phyloP scores from a whole-genome alignment of 495 filamentous ascomycete species.

The Penicillium chermesinum region DNA sequence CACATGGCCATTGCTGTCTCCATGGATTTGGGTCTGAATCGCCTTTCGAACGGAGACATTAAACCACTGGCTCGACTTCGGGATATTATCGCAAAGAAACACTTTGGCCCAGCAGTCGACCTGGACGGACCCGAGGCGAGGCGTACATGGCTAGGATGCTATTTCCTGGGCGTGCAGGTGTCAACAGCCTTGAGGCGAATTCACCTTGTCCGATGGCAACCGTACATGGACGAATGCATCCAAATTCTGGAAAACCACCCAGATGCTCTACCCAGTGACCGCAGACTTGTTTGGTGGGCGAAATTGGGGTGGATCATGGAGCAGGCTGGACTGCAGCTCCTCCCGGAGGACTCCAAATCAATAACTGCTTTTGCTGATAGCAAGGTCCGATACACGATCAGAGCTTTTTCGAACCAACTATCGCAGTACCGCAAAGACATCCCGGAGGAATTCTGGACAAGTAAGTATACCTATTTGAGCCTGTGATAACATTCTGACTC shows the following conservation, averaged over 20 bases:
- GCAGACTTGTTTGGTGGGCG: slow-evolving; percentile 66
- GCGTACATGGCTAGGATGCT: slow-evolving; percentile 76
- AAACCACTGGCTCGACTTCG: slow-evolving; percentile 28
- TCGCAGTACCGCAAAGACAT: slow-evolving; percentile 58
- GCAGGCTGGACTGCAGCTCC: slow-evolving; percentile 69
- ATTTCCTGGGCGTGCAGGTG: slow-evolving; percentile 64
- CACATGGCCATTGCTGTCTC: slow-evolving; percentile 81
- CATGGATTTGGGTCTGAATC: slow-evolving; percentile 80
- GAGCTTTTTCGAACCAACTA: slow-evolving; percentile 70
- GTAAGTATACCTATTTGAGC: slow-evolving; percentile 13
- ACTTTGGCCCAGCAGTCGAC: slow-evolving; percentile 41
- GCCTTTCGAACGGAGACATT: slow-evolving; percentile 22
- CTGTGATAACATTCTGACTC: neutral
- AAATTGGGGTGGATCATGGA: slow-evolving; percentile 76
- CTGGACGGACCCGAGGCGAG: slow-evolving; percentile 65
- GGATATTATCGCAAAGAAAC: slow-evolving; percentile 35
- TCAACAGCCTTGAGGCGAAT: slow-evolving; percentile 76
- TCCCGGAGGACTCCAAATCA: slow-evolving; percentile 65
- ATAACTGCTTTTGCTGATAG: slow-evolving; percentile 64
- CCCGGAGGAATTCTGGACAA: slow-evolving; percentile 37
- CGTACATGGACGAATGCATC: slow-evolving; percentile 82
- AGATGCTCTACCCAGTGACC: slow-evolving; percentile 68
- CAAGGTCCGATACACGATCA: slow-evolving; percentile 68
- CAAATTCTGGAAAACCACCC: slow-evolving; percentile 66
- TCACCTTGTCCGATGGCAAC: slow-evolving; percentile 73